phyloP scores from a whole-genome alignment of 2,329 filamentous ascomycete species.

The Colletotrichum chlorophyti region DNA sequence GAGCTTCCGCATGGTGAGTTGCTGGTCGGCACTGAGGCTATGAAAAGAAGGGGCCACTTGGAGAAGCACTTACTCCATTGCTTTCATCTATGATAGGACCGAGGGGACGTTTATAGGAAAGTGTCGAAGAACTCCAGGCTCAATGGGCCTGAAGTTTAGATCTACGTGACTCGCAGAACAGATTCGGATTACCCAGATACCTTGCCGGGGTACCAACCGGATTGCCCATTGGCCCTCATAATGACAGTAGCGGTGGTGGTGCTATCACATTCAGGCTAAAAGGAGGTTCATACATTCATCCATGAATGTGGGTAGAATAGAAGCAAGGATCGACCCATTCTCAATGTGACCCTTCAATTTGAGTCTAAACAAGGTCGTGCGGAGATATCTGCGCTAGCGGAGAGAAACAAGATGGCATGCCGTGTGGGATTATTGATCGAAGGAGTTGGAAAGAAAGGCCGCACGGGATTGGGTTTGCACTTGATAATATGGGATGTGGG shows the following conservation, averaged over 20 bases:
- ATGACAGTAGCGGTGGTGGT: background rate
- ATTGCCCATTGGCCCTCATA: too few species aligned
- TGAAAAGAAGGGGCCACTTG: background rate
- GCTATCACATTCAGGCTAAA: constrained; percentile 26
- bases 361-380: constrained; percentile 17
- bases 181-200: background rate
- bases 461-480: background rate
- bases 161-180: constrained; percentile 9
- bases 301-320: constrained; percentile 8
- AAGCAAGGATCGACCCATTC: background rate
- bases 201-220: background rate
- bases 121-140: background rate
- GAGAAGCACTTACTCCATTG: constrained; percentile 14
- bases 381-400: constrained; percentile 12
- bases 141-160: background rate
- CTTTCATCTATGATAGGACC: background rate
- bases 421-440: too few species aligned
- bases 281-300: constrained; percentile 14
- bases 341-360: constrained; percentile 14
- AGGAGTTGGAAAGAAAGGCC: background rate
- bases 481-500: too few species aligned
- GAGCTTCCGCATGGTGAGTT: constrained; percentile 35
- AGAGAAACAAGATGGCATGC: background rate
- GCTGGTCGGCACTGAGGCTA: background rate
- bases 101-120: constrained; percentile 6